Base-by-base conservation (phyloP, 441 rosid genomes). In the Rhodomyrtus psidioides region DNA sequence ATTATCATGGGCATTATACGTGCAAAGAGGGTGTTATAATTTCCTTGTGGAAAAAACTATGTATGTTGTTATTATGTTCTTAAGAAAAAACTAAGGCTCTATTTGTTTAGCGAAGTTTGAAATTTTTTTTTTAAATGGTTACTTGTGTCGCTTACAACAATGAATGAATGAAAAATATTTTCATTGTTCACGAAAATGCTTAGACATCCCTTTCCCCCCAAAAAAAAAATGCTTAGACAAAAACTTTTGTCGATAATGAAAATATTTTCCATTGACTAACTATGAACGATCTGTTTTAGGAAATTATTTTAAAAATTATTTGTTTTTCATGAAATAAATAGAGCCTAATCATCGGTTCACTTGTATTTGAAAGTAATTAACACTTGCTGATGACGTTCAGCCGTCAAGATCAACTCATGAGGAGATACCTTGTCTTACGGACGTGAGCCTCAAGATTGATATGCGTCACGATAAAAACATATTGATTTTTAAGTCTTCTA, bases 251-350 rank as follows among this genome's bases (percentile, higher is more conserved):
- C 44, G 44, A 42, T 42, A 42, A 42, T 5, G 44, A 4, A 42
- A 42, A 42, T 42, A 42, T 42, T 42, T 42, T 42, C 4, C 7
- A 42, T 42, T 42, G 44, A 42, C 7, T 42, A 42, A 42, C 7
- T 42, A 42, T 42, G 44, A 42, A 3, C 7, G 4, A 42, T 49
- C 0, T 3, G 3, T 17, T 59, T 28, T 3, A 15, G 1, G 5
- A 60, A 60, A 60, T 1, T 15, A 60, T 60, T 28, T 28, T 62
- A 5, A 2, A 9, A 30, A 30, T 17, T 5, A 0, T 30, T 62
- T 4, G 3, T 30, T 30, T 30, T 62, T 21, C 0, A 0, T 0
- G 0, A 62, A 62, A 62, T 30, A 17, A 62, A 30, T 19, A 6
- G 19, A 17, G 24, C 3, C 6, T 49, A 49, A 49, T 49, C 12